phyloP scores from a whole-genome alignment of 1,284 basidiomycete species.

The Fomitopsis palustris region DNA sequence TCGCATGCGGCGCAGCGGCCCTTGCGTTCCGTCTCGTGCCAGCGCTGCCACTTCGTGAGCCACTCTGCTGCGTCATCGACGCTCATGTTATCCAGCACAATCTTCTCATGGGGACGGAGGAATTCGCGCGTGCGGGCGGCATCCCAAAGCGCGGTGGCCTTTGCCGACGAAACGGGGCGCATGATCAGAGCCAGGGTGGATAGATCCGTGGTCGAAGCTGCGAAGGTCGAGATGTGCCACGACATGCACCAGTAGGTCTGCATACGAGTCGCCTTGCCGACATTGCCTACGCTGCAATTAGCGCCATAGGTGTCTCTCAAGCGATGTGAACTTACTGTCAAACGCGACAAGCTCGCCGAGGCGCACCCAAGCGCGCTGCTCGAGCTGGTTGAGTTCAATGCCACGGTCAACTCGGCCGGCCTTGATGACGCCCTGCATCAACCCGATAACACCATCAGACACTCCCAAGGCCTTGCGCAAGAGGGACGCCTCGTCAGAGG shows the following conservation, averaged over 20 bases:
- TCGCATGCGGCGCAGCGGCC: constrained; percentile 30
- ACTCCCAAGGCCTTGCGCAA: constrained; percentile 40
- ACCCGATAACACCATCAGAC: constrained; percentile 36
- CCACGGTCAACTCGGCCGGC: constrained; percentile 25
- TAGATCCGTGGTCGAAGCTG: constrained; percentile 43
- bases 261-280: constrained; percentile 39
- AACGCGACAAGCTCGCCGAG: constrained; percentile 50
- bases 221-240: constrained; percentile 36
- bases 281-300: constrained; percentile 18
- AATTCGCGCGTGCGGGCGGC: constrained; percentile 27
- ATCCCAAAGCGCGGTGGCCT: constrained; percentile 31
- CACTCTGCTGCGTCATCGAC: constrained; percentile 44
- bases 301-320: neutral
- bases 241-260: constrained; percentile 51
- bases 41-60: constrained; percentile 34
- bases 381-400: constrained; percentile 40
- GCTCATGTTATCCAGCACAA: constrained; percentile 49
- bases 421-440: constrained; percentile 33
- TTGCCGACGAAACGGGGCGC: constrained; percentile 37
- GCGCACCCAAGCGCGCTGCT: constrained; percentile 50
- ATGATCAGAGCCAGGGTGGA: constrained; percentile 56
- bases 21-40: constrained; percentile 29
- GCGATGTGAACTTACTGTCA: constrained; percentile 27
- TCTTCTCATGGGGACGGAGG: constrained; percentile 45
- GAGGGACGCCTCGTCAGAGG: constrained; percentile 33